These are phyloP conservation scores for Candida anglica DNA, from an alignment of 805 yeast species.

Conservation along the genomic window DNA sequence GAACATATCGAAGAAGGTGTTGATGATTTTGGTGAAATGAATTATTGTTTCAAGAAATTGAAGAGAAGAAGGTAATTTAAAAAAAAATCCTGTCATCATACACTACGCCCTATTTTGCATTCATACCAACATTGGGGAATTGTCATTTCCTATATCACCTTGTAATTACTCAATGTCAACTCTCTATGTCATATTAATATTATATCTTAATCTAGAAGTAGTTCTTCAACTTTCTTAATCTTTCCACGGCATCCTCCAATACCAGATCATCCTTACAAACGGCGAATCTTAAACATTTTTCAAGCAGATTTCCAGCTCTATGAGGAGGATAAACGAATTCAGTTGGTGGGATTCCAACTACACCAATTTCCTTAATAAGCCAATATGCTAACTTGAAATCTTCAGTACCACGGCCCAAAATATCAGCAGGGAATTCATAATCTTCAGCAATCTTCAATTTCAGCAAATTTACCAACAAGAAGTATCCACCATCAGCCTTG, in stretches of 20 bases:
- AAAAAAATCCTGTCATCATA: too few species aligned
- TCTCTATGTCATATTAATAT: slow-evolving; percentile 1
- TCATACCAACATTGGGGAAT: background rate
- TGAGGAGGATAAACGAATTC: slow-evolving; percentile 77
- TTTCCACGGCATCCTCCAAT: slow-evolving; percentile 75
- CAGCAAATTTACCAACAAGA: slow-evolving; percentile 80
- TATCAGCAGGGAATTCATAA: slow-evolving; percentile 68
- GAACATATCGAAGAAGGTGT: slow-evolving; percentile 55
- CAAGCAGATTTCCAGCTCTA: slow-evolving; percentile 61
- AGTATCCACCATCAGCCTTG: slow-evolving; percentile 89
- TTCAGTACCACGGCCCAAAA: slow-evolving; percentile 59
- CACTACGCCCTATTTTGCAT: too few species aligned
- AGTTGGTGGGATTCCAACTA: slow-evolving; percentile 96
- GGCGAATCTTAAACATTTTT: slow-evolving; percentile 86
- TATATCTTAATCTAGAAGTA: slow-evolving; percentile 30
- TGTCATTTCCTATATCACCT: background rate
- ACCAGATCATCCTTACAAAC: slow-evolving; percentile 89
- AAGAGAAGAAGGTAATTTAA: slow-evolving; percentile 1
- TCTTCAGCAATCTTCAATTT: slow-evolving; percentile 76
- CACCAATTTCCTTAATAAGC: slow-evolving; percentile 89
- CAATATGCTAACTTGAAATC: slow-evolving; percentile 91
- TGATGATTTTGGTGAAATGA: slow-evolving; percentile 82
- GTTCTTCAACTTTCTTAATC: slow-evolving; percentile 66
- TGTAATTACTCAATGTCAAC: too few species aligned
- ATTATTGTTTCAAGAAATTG: slow-evolving; percentile 48